A percentile compares a stretch with the other conserved stretches of the same genome.
Conservation (phyloP, 1,139 yeast species). For the Yamadazyma pseudoaaseri region DNA sequence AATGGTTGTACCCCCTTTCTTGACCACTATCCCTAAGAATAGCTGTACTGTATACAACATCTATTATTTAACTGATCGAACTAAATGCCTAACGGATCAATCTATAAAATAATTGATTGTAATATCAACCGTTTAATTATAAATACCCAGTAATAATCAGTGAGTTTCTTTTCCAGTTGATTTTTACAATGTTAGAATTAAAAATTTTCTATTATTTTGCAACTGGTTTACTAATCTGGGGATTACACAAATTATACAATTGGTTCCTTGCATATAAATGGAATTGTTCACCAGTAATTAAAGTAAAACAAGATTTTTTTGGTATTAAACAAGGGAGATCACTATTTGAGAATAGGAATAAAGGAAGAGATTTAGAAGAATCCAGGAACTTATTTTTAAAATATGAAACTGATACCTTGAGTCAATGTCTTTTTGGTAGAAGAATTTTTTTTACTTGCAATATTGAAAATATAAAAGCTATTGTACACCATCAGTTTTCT, state of each 20-base stretch:
- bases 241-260: constrained; percentile 6
- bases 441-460: constrained; percentile 22
- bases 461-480: constrained; percentile 36
- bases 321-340: constrained; percentile 12
- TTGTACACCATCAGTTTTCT: constrained; percentile 43
- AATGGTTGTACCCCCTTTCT: too few species aligned
- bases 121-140: too few species aligned
- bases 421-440: constrained; percentile 13
- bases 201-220: constrained; percentile 1
- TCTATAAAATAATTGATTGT: too few species aligned
- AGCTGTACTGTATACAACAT: too few species aligned
- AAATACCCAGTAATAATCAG: too few species aligned
- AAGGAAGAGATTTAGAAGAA: constrained; percentile 13
- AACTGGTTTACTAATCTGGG: background rate
- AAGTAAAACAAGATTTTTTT: constrained; percentile 13
- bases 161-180: too few species aligned
- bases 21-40: too few species aligned
- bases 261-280: constrained; percentile 9
- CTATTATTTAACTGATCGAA: too few species aligned
- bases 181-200: constrained; percentile 1
- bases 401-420: constrained; percentile 12
- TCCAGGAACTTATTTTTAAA: constrained; percentile 11
- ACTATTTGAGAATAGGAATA: constrained; percentile 13
- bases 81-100: too few species aligned
- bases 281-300: constrained; percentile 10